Evolutionary conservation across 2,329 filamentous ascomycete species (phyloP).

Genomic region (Colletotrichum chrysophilum): DNA sequence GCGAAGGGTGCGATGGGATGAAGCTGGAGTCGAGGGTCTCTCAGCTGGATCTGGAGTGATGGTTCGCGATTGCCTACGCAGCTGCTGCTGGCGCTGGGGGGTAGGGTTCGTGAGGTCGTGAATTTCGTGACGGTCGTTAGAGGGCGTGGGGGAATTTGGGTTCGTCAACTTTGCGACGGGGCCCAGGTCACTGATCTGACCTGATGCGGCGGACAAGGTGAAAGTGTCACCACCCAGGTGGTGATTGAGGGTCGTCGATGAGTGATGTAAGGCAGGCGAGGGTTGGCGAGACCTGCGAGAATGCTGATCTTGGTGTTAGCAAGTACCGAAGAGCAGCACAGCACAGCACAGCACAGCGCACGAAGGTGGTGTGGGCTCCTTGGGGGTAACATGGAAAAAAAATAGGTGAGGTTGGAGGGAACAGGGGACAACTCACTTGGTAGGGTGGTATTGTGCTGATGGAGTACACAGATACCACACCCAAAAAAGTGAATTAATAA

Average conservation of each 20-base stretch:
- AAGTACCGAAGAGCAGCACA: background rate
- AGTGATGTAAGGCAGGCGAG: background rate
- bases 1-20: slow-evolving; percentile 52
- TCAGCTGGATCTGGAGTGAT: slow-evolving; percentile 42
- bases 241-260: slow-evolving; percentile 25
- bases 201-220: slow-evolving; percentile 54
- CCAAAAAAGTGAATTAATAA: slow-evolving; percentile 9
- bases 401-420: slow-evolving; percentile 19
- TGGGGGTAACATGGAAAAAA: slow-evolving; percentile 1
- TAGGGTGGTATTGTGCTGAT: slow-evolving; percentile 16
- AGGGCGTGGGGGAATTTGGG: slow-evolving; percentile 39
- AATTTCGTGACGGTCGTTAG: slow-evolving; percentile 62
- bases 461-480: slow-evolving; percentile 7
- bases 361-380: slow-evolving; percentile 9
- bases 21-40: slow-evolving; percentile 47
- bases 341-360: background rate
- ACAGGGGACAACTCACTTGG: slow-evolving; percentile 12
- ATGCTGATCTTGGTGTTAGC: slow-evolving; percentile 12
- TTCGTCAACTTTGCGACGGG: slow-evolving; percentile 52
- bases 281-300: background rate
- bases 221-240: slow-evolving; percentile 46
- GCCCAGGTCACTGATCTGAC: slow-evolving; percentile 36
- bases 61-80: slow-evolving; percentile 43
- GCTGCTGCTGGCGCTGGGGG: slow-evolving; percentile 45
- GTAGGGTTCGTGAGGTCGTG: slow-evolving; percentile 49